Evolutionary conservation across 192 early-diverging fungal genomes (phyloP).

Genomic region (Funneliformis geosporum): DNA sequence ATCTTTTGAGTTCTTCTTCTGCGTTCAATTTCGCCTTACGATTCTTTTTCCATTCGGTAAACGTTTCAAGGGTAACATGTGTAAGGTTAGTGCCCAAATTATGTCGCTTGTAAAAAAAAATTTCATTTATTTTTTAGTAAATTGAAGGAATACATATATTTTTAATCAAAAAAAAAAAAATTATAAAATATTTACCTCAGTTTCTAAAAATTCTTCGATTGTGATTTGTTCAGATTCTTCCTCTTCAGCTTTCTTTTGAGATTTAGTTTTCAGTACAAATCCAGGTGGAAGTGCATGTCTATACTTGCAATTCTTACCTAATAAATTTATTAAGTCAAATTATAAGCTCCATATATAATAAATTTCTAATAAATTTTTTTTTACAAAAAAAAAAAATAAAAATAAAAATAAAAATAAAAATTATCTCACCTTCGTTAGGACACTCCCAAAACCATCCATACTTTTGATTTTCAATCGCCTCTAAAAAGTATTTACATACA

Average conservation of each 20-base stretch:
- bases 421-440: conserved; percentile 85
- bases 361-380: neutral
- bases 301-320: conserved; percentile 87
- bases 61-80: conserved; percentile 92
- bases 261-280: conserved; percentile 92
- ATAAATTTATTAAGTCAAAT: neutral
- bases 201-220: conserved; percentile 97
- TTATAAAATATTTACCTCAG: conserved; percentile 61
- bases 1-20: conserved; percentile 64
- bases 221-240: conserved; percentile 82
- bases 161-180: conserved; percentile 21
- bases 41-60: conserved; percentile 91
- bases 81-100: conserved; percentile 89
- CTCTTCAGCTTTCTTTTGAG: conserved; percentile 72
- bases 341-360: too few relatives aligned
- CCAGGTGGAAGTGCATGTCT: conserved; percentile 95
- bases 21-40: conserved; percentile 71
- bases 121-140: conserved; percentile 1
- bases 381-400: neutral
- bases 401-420: too few relatives aligned
- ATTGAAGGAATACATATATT: neutral
- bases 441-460: conserved; percentile 99
- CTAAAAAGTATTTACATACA: conserved; percentile 98
- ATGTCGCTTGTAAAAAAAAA: conserved; percentile 68
- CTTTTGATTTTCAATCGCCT: conserved; percentile 91